Conservation (phyloP, 345 rosid genomes). For the Citrus hindsii region DNA sequence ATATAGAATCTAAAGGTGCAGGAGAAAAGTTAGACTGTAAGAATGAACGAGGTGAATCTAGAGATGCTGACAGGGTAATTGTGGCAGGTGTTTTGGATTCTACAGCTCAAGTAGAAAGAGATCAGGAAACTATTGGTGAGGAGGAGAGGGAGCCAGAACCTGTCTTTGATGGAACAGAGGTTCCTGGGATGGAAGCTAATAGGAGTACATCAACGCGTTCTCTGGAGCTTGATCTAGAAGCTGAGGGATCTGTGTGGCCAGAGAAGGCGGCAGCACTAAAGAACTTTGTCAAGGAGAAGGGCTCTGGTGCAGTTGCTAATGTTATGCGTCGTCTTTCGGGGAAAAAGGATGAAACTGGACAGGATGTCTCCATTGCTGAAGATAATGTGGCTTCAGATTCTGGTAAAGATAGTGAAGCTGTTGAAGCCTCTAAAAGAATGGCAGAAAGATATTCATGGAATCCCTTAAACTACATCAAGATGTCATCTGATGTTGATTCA, state of each 20-base stretch:
- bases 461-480: constrained; percentile 55
- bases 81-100: constrained; percentile 18
- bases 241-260: constrained; percentile 55
- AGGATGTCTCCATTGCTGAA: constrained; percentile 20
- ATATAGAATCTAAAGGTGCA: neutral
- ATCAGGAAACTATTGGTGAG: constrained; percentile 26
- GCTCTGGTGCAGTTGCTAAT: constrained; percentile 58
- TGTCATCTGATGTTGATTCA: constrained; percentile 41
- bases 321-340: constrained; percentile 55
- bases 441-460: constrained; percentile 56
- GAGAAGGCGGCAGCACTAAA: constrained; percentile 64
- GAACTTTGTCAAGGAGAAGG: constrained; percentile 62
- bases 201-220: constrained; percentile 27
- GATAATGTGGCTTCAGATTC: constrained; percentile 30
- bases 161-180: constrained; percentile 48
- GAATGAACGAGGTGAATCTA: constrained; percentile 13
- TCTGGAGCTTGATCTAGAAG: constrained; percentile 28
- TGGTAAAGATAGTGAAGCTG: constrained; percentile 24
- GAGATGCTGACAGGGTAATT: constrained; percentile 12
- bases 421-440: constrained; percentile 33
- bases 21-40: constrained; percentile 15
- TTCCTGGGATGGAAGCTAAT: constrained; percentile 40
- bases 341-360: constrained; percentile 31
- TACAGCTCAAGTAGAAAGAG: constrained; percentile 24
- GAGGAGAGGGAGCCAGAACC: constrained; percentile 41